Percentiles rank a stretch among this genome's conserved stretches.
These are phyloP conservation scores for Calcarisporium arbuscula DNA, from an alignment of 2,329 filamentous ascomycete species.

Conservation along the genomic window DNA sequence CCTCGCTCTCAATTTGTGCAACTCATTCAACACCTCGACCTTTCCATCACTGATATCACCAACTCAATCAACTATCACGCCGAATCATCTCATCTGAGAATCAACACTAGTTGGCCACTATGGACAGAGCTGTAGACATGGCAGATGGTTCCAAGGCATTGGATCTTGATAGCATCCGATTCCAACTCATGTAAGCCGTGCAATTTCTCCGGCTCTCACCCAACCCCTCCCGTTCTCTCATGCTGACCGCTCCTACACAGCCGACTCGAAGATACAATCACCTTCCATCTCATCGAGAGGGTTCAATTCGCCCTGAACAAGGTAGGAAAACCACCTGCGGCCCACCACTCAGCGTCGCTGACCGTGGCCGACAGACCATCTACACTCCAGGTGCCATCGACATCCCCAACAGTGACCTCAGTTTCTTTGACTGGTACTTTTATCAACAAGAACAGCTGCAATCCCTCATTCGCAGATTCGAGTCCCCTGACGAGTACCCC, in stretches of 20 bases:
- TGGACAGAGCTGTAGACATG: slow-evolving; percentile 89
- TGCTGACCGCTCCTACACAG: slow-evolving; percentile 44
- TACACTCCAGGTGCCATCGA: slow-evolving; percentile 75
- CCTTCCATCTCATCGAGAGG: slow-evolving; percentile 92
- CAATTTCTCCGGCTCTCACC: background rate
- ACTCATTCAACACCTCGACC: no score
- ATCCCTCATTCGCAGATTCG: slow-evolving; percentile 87
- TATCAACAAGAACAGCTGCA: slow-evolving; percentile 85
- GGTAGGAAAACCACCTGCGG: slow-evolving; percentile 17
- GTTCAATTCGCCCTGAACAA: slow-evolving; percentile 93
- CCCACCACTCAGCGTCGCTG: slow-evolving; percentile 4
- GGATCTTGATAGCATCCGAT: slow-evolving; percentile 86
- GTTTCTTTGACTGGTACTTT: slow-evolving; percentile 92
- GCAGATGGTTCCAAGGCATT: slow-evolving; percentile 78
- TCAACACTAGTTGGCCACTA: slow-evolving; percentile 30
- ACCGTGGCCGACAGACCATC: slow-evolving; percentile 51
- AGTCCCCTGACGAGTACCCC: slow-evolving; percentile 93
- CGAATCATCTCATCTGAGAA: no score
- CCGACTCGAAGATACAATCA: slow-evolving; percentile 95
- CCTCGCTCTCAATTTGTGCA: no score
- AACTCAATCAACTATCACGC: no score
- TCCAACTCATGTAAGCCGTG: slow-evolving; percentile 71
- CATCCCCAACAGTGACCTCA: slow-evolving; percentile 66
- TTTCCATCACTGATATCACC: no score
- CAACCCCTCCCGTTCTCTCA: slow-evolving; percentile 1